These are phyloP conservation scores for Kwoniella sp. DNA, from an alignment of 768 basidiomycete species.

Conservation along the genomic window DNA sequence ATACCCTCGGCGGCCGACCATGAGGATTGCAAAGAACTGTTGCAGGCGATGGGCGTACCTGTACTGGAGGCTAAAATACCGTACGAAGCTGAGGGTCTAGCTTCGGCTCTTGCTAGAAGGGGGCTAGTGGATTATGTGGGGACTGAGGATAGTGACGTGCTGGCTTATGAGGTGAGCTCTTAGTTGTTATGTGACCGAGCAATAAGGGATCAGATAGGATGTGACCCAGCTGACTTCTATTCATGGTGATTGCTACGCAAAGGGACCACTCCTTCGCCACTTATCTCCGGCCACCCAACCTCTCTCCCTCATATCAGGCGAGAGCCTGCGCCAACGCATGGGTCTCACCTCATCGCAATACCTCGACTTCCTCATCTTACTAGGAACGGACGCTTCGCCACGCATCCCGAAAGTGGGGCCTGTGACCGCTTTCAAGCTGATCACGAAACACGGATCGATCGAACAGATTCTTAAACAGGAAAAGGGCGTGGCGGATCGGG, in stretches of 20 bases:
- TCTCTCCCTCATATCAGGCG: conserved; percentile 67
- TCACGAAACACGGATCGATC: conserved; percentile 71
- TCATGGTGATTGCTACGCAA: neutral
- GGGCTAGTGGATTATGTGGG: conserved; percentile 84
- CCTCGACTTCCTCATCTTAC: conserved; percentile 81
- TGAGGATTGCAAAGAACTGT: conserved; percentile 68
- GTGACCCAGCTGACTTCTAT: conserved; percentile 5
- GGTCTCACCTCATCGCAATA: conserved; percentile 65
- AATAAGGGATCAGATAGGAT: too few relatives aligned
- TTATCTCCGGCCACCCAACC: conserved; percentile 67
- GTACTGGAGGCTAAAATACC: conserved; percentile 70
- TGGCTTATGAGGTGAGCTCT: conserved; percentile 43
- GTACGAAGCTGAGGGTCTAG: conserved; percentile 84
- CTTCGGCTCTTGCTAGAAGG: conserved; percentile 71
- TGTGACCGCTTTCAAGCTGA: conserved; percentile 71
- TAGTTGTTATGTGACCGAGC: too few relatives aligned
- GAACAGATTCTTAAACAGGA: conserved; percentile 65
- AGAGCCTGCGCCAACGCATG: conserved; percentile 65
- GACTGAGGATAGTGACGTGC: conserved; percentile 69
- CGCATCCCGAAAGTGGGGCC: conserved; percentile 84
- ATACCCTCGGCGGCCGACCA: conserved; percentile 70
- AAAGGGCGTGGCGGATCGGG: conserved; percentile 19
- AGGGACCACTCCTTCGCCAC: conserved; percentile 76
- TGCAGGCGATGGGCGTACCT: conserved; percentile 79
- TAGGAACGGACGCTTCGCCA: conserved; percentile 88